Conservation (phyloP, 2,329 filamentous ascomycete species). For the Chaetomiaceae sp. region DNA sequence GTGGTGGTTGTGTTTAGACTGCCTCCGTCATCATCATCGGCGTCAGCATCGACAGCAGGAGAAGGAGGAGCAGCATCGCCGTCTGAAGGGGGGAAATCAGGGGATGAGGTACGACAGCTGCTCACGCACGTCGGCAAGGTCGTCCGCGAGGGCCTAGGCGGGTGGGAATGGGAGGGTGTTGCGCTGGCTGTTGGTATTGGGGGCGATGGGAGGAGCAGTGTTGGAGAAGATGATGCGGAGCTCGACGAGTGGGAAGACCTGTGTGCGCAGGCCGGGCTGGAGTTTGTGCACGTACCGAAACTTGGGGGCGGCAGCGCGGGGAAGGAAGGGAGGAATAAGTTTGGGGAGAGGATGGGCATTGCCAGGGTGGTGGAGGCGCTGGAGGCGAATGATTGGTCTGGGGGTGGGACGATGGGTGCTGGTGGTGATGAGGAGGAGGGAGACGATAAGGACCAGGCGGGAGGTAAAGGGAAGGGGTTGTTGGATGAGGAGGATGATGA, state of each 20-base stretch:
- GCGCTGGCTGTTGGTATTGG: conserved; percentile 55
- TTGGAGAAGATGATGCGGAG: conserved; percentile 23
- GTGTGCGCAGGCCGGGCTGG: conserved; percentile 53
- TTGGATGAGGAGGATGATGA: conserved; percentile 31
- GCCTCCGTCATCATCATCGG: conserved; percentile 16
- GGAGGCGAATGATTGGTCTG: conserved; percentile 62
- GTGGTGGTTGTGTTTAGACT: conserved; percentile 52
- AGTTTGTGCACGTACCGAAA: conserved; percentile 53
- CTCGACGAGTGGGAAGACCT: conserved; percentile 59
- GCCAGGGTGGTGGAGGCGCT: conserved; percentile 57
- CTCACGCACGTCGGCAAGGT: conserved; percentile 52
- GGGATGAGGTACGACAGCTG: conserved; percentile 35
- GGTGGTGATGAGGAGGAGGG: conserved; percentile 26
- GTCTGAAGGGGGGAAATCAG: conserved; percentile 17
- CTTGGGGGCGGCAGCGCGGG: conserved; percentile 14
- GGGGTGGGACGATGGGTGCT: conserved; percentile 12
- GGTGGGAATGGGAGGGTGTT: conserved; percentile 62
- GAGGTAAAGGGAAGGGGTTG: conserved; percentile 19
- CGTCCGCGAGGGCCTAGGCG: conserved; percentile 53
- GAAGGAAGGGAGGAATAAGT: conserved; percentile 48
- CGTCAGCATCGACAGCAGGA: no score
- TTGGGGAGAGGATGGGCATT: conserved; percentile 58
- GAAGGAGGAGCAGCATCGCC: no score
- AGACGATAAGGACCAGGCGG: conserved; percentile 25
- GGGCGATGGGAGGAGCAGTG: conserved; percentile 19